Evolutionary conservation across 768 basidiomycete species (phyloP).

Genomic region (Nidula microcarpa): DNA sequence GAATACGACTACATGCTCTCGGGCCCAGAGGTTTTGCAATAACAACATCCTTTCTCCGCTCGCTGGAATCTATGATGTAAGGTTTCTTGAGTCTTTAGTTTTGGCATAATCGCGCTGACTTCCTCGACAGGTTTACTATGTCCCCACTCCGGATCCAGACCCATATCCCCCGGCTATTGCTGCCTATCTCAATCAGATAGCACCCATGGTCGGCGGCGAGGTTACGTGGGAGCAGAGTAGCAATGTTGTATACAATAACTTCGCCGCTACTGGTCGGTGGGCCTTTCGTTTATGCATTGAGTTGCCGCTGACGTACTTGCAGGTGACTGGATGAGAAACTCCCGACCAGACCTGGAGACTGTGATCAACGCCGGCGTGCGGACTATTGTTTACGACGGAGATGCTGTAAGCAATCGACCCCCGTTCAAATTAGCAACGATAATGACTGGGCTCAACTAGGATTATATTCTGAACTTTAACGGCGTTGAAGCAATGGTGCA

Average conservation of each 20-base stretch:
- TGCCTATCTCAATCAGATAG: slow-evolving; percentile 22
- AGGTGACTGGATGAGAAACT: slow-evolving; percentile 60
- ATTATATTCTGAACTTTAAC: slow-evolving; percentile 51
- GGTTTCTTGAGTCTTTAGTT: slow-evolving; percentile 2
- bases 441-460: slow-evolving; percentile 18
- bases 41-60: slow-evolving; percentile 49
- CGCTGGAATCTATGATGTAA: slow-evolving; percentile 50
- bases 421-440: background rate
- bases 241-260: slow-evolving; percentile 42
- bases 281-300: background rate
- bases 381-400: slow-evolving; percentile 52
- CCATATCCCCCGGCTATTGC: slow-evolving; percentile 47
- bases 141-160: slow-evolving; percentile 39
- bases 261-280: slow-evolving; percentile 22
- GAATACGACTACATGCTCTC: slow-evolving; percentile 39
- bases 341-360: slow-evolving; percentile 44
- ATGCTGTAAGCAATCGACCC: slow-evolving; percentile 36
- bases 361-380: slow-evolving; percentile 54
- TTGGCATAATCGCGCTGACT: background rate
- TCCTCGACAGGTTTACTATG: slow-evolving; percentile 39
- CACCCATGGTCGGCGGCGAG: slow-evolving; percentile 40
- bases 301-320: background rate
- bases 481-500: slow-evolving; percentile 59
- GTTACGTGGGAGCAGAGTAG: slow-evolving; percentile 37
- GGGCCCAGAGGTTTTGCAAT: slow-evolving; percentile 59